phyloP scores from a whole-genome alignment of 192 early-diverging fungal species.

The Ramicandelaber brevisporus region DNA sequence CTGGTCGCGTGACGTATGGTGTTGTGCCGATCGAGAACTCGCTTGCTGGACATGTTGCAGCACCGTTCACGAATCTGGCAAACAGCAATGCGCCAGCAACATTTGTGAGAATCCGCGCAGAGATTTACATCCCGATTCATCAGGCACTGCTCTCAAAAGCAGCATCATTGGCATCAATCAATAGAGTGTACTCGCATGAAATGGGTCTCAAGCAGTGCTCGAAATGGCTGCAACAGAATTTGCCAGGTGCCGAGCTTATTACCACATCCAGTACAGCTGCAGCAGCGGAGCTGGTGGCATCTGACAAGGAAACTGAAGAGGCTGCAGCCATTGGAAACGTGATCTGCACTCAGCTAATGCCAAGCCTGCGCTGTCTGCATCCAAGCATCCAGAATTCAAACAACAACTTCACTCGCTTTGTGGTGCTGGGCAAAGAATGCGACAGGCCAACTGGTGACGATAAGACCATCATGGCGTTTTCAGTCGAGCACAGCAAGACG shows the following conservation, averaged over 20 bases:
- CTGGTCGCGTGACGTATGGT: conserved; percentile 54
- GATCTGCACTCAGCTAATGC: conserved; percentile 54
- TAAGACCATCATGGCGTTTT: conserved; percentile 64
- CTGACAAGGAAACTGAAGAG: conserved; percentile 36
- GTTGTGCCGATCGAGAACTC: conserved; percentile 94
- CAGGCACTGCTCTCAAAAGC: conserved; percentile 55
- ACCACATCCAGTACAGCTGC: conserved; percentile 57
- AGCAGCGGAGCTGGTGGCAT: conserved; percentile 65
- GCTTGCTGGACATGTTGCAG: conserved; percentile 56
- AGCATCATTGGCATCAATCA: conserved; percentile 29
- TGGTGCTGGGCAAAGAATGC: conserved; percentile 49
- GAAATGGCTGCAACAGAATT: conserved; percentile 36
- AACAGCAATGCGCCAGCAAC: too few species aligned
- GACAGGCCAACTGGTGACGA: conserved; percentile 40
- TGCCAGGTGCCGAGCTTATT: conserved; percentile 45
- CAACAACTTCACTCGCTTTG: conserved; percentile 82
- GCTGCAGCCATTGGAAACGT: conserved; percentile 61
- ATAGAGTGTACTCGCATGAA: conserved; percentile 51
- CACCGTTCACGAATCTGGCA: too few species aligned
- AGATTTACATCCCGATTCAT: conserved; percentile 56
- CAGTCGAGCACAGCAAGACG: conserved; percentile 68
- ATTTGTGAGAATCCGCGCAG: conserved; percentile 46
- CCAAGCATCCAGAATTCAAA: conserved; percentile 52
- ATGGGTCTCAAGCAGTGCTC: conserved; percentile 65
- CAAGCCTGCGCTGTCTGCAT: conserved; percentile 45